These are phyloP conservation scores for Cylindrotheca fusiformis DNA, from an alignment of 108 stramenopile genomes.

Conservation along the genomic window DNA sequence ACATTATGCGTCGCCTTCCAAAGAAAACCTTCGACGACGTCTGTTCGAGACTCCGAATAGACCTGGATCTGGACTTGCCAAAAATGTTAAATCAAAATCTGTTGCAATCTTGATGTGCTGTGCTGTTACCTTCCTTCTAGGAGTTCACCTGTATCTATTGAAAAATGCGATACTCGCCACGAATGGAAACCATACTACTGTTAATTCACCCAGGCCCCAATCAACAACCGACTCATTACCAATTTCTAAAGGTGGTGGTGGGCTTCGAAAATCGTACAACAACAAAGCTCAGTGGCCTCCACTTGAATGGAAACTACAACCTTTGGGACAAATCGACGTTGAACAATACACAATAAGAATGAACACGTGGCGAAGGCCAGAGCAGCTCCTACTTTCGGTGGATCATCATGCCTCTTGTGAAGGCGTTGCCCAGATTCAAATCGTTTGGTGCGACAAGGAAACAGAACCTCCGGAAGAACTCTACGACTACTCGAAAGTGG, in stretches of 20 bases:
- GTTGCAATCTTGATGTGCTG: neutral
- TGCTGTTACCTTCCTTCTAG: slow-evolving; percentile 4
- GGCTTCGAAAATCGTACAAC: neutral
- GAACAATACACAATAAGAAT: slow-evolving; percentile 72
- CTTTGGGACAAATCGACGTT: slow-evolving; percentile 31
- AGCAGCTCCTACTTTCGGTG: slow-evolving; percentile 50
- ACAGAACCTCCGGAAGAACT: slow-evolving; percentile 33
- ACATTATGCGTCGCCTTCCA: neutral
- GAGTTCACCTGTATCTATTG: slow-evolving; percentile 15
- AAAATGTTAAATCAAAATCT: neutral
- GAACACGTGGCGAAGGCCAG: slow-evolving; percentile 71
- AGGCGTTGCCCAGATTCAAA: slow-evolving; percentile 62
- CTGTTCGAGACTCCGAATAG: neutral
- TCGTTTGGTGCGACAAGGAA: slow-evolving; percentile 70
- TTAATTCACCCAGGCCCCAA: too few species aligned
- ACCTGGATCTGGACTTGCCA: neutral
- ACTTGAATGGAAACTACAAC: neutral
- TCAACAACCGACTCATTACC: too few species aligned
- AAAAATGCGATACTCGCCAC: neutral
- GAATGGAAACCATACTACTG: too few species aligned
- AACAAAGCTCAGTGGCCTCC: neutral
- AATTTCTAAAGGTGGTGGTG: neutral
- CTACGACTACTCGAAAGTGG: slow-evolving; percentile 32
- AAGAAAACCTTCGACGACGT: neutral
- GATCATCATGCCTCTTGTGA: slow-evolving; percentile 57